Evolutionary conservation across 2,329 filamentous ascomycete genomes (phyloP).

Genomic region (Aspergillus hortae): DNA sequence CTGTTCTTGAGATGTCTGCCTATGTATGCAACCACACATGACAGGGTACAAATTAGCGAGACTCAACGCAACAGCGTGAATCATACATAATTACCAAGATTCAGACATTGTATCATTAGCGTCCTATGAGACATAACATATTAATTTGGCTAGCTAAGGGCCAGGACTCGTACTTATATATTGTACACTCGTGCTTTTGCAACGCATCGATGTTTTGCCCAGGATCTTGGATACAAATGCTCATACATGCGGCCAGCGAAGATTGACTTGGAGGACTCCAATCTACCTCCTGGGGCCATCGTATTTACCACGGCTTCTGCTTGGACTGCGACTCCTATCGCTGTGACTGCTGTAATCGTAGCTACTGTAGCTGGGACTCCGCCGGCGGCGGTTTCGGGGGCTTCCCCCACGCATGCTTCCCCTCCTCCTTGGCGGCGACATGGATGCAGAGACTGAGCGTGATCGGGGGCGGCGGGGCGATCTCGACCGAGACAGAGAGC

Average conservation of each 20-base stretch:
- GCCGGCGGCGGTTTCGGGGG: slow-evolving; percentile 43
- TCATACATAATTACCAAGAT: neutral
- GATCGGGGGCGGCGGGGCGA: slow-evolving; percentile 38
- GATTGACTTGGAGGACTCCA: neutral
- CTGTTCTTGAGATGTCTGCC: neutral
- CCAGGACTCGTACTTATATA: too few relatives aligned
- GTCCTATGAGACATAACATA: too few relatives aligned
- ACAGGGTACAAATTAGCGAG: neutral
- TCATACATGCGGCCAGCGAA: neutral
- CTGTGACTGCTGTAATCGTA: slow-evolving; percentile 59
- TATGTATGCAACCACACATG: neutral
- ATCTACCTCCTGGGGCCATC: slow-evolving; percentile 20
- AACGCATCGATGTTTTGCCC: too few relatives aligned
- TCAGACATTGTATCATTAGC: neutral
- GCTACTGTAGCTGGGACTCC: slow-evolving; percentile 62
- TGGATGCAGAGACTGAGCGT: slow-evolving; percentile 38
- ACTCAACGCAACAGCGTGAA: neutral
- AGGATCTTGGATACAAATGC: too few relatives aligned
- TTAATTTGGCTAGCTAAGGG: too few relatives aligned
- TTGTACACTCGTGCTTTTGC: too few relatives aligned
- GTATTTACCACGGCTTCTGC: slow-evolving; percentile 30
- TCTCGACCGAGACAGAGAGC: slow-evolving; percentile 51
- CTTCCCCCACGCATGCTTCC: slow-evolving; percentile 32
- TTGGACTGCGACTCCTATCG: slow-evolving; percentile 45
- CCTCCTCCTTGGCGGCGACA: slow-evolving; percentile 39